A percentile compares a stretch with the other conserved stretches of the same genome.
Conservation (phyloP, 495 filamentous ascomycete species). For the Aspergillus coremiiformis region DNA sequence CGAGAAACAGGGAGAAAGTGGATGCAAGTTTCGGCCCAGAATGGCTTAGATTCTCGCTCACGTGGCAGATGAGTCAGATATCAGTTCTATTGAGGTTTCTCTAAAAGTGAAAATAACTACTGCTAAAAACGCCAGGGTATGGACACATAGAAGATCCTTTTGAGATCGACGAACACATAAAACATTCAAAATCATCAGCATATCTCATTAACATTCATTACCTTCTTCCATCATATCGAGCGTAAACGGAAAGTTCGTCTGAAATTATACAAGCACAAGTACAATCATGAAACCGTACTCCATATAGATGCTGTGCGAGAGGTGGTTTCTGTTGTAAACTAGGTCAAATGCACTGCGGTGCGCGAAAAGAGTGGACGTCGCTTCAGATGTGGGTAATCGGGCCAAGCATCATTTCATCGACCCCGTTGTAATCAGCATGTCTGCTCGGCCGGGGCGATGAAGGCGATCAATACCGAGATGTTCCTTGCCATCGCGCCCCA, state of each 20-base stretch:
- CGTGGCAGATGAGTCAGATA: constrained; percentile 3
- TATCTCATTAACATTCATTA: constrained; percentile 16
- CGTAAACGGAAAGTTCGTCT: neutral
- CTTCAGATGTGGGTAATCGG: neutral
- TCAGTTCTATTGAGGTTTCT: too few species aligned
- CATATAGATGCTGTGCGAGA: neutral
- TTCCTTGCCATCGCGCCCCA: constrained; percentile 54
- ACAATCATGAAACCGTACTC: constrained; percentile 3
- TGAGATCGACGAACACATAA: neutral
- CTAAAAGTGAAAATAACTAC: too few species aligned
- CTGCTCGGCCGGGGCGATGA: constrained; percentile 36
- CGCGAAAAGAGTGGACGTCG: neutral
- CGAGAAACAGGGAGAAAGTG: neutral
- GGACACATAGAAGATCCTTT: neutral
- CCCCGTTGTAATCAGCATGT: constrained; percentile 40
- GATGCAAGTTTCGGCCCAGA: neutral
- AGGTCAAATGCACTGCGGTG: neutral
- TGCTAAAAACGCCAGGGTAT: neutral
- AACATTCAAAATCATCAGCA: constrained; percentile 2
- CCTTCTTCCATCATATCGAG: neutral
- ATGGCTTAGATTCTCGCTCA: neutral
- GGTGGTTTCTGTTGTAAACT: neutral
- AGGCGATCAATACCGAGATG: constrained; percentile 60
- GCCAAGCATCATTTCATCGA: constrained; percentile 26
- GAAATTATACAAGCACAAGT: neutral